These are phyloP conservation scores for Microsporum ferrugineum DNA, from an alignment of 2,329 filamentous ascomycete species.

Conservation along the genomic window DNA sequence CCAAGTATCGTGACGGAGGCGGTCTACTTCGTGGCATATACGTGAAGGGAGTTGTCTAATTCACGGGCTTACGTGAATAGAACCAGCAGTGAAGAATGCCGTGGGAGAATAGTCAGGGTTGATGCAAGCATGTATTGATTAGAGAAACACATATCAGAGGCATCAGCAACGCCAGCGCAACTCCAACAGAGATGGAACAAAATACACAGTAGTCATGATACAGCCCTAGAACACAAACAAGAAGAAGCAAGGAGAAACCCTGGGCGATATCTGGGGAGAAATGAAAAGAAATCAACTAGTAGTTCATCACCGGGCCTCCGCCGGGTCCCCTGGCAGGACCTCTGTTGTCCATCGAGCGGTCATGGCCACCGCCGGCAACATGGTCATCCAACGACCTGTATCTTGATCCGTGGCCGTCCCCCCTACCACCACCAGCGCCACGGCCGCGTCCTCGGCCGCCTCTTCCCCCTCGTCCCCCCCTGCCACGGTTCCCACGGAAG, in stretches of 20 bases:
- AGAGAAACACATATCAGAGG: too few relatives aligned
- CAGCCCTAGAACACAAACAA: not conserved
- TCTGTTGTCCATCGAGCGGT: slow-evolving; percentile 24
- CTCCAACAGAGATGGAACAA: too few relatives aligned
- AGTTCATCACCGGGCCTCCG: slow-evolving; percentile 31
- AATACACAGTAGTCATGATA: too few relatives aligned
- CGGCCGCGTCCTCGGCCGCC: slow-evolving; percentile 31
- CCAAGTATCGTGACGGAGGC: too few relatives aligned
- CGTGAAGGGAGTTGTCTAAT: too few relatives aligned
- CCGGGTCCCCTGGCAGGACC: slow-evolving; percentile 15
- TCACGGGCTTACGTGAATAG: too few relatives aligned
- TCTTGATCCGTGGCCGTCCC: slow-evolving; percentile 37
- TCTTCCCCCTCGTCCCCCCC: slow-evolving; percentile 36
- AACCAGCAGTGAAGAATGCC: too few relatives aligned
- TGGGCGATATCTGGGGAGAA: not conserved
- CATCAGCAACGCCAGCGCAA: too few relatives aligned
- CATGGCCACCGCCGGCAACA: slow-evolving; percentile 20
- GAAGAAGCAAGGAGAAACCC: not conserved
- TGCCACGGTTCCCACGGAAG: slow-evolving; percentile 25
- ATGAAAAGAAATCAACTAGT: slow-evolving; percentile 18
- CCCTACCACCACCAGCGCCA: slow-evolving; percentile 33
- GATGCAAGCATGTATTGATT: too few relatives aligned
- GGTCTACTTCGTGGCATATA: too few relatives aligned
- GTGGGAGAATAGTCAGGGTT: too few relatives aligned
- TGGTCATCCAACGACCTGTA: slow-evolving; percentile 60